These are phyloP conservation scores for Talaromyces albobiverticillius DNA, from an alignment of 2,329 filamentous ascomycete species.

Conservation along the genomic window DNA sequence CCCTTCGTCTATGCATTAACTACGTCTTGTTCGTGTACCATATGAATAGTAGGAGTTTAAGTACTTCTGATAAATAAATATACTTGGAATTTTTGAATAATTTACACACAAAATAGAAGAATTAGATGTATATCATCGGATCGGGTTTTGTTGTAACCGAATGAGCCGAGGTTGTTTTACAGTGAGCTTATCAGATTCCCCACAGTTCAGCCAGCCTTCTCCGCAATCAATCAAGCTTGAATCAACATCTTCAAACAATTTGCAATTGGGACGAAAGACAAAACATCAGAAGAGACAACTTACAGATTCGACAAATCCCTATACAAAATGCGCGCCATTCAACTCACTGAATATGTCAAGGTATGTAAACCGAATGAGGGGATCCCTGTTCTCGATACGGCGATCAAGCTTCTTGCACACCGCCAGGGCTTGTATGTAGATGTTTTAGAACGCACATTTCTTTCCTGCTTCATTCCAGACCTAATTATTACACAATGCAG, in stretches of 20 bases:
- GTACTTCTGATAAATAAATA: background rate
- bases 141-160: slow-evolving; percentile 9
- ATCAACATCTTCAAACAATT: background rate
- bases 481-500: no score
- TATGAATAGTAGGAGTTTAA: background rate
- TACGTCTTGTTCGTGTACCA: slow-evolving; percentile 1
- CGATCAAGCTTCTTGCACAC: no score
- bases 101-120: no score
- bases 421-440: no score
- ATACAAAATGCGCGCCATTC: slow-evolving; percentile 68
- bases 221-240: background rate
- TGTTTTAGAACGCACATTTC: no score
- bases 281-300: no score
- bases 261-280: background rate
- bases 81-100: no score
- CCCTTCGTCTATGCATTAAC: background rate
- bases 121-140: no score
- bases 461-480: no score
- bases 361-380: no score
- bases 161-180: slow-evolving; percentile 6
- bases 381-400: no score
- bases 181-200: background rate
- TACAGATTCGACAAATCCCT: background rate
- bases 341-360: slow-evolving; percentile 72
- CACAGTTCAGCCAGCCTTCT: slow-evolving; percentile 4